These are phyloP conservation scores for Hygrophoropsis aurantiaca DNA, from an alignment of 768 basidiomycete genomes.

Conservation along the genomic window DNA sequence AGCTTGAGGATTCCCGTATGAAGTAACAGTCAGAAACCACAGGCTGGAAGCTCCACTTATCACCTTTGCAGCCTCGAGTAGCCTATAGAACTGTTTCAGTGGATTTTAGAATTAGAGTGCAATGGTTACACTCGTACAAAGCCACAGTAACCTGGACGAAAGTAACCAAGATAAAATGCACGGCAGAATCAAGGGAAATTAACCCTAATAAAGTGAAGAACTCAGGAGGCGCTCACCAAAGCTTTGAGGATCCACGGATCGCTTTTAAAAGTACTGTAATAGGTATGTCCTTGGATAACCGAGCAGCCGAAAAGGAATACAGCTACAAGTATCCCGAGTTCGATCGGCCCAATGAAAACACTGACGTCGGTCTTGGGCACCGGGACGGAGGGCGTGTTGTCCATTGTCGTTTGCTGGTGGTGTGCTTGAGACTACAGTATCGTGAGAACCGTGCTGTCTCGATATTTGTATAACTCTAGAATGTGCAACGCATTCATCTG, in stretches of 20 bases:
- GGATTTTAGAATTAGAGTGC: too few species aligned
- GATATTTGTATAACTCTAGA: too few species aligned
- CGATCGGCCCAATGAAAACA: conserved; percentile 8
- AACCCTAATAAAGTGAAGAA: too few species aligned
- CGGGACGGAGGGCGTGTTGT: too few species aligned
- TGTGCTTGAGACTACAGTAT: too few species aligned
- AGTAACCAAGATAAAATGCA: not conserved
- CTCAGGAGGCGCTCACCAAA: not conserved
- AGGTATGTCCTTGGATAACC: conserved; percentile 10
- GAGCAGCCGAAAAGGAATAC: conserved; percentile 12
- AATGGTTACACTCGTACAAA: not conserved
- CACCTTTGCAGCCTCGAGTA: conserved; percentile 2
- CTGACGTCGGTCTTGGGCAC: too few species aligned
- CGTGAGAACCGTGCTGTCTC: too few species aligned
- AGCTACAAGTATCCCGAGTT: conserved; percentile 9
- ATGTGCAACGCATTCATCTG: too few species aligned
- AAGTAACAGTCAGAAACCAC: conserved; percentile 3
- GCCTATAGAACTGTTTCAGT: not conserved
- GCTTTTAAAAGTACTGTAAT: conserved; percentile 9
- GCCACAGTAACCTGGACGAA: not conserved
- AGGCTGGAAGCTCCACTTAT: not conserved
- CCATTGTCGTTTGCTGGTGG: too few species aligned
- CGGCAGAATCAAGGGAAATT: not conserved
- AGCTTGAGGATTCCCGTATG: not conserved
- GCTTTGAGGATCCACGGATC: conserved; percentile 6